Conservation (phyloP, 2,329 filamentous ascomycete species). For the Cladobotryum protrusum region DNA sequence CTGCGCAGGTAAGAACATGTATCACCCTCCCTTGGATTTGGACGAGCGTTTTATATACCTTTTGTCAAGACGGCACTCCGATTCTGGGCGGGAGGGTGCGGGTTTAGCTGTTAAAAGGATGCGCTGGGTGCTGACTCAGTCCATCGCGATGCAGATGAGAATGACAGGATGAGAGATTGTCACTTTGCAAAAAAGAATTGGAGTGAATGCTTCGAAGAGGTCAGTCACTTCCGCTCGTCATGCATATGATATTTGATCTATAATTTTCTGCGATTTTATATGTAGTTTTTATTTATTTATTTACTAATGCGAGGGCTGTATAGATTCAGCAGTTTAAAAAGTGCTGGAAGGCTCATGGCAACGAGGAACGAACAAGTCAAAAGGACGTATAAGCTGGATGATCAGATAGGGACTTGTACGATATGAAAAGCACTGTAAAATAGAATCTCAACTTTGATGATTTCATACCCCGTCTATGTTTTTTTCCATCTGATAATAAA, state of each 20-base stretch:
- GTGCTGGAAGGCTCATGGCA: slow-evolving; percentile 88
- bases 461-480: no score
- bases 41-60: background rate
- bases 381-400: slow-evolving; percentile 51
- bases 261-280: background rate
- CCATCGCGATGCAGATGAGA: slow-evolving; percentile 59
- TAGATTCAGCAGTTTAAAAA: slow-evolving; percentile 86
- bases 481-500: no score
- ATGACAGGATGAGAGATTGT: slow-evolving; percentile 86
- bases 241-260: background rate
- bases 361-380: slow-evolving; percentile 72
- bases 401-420: no score
- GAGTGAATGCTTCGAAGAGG: slow-evolving; percentile 82
- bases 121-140: background rate
- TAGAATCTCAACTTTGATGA: no score
- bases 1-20: slow-evolving; percentile 62
- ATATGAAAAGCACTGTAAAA: no score
- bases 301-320: background rate
- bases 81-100: background rate
- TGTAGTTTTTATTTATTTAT: background rate
- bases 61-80: background rate
- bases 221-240: slow-evolving; percentile 39
- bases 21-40: no score
- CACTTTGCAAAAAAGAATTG: slow-evolving; percentile 96
- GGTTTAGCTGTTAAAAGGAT: background rate